Evolutionary conservation across 352 stramenopile genomes (phyloP), one percentile per base, ranked within the genome.

Genomic region (Pythium sukuiense): DNA sequence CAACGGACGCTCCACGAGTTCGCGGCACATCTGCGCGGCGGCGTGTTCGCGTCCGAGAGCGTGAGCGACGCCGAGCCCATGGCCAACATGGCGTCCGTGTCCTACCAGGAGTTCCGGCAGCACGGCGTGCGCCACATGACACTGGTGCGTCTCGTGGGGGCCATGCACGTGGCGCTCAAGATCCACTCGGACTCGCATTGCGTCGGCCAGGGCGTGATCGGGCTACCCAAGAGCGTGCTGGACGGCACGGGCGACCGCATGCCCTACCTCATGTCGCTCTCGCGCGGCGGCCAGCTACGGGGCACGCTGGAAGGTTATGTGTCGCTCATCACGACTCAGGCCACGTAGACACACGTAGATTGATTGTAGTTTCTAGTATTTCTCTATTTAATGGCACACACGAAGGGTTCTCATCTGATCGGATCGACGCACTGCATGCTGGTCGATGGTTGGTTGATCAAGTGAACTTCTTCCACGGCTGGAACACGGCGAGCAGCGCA

Each of bases 1-100:
- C 87, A 95, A 63, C 83, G 85, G n/a, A 87, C 85, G 48, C 73
- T 95, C 12, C 74, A 90, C n/a, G 80, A 92, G 61, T 79, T 94
- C 32, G 86, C 86, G 1, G 82, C 90, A 32, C 77, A 81, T 26
- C 77, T 92, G 27, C 84, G 76, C 35, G 80, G 81, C 12, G 84
- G 84, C 30, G 70, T 90, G 48, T 77, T 88, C 41, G 37, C 62
- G 16, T 61, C 57, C 18, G 53, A 59, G 7, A 65, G 35, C 29
- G 29, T 26, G 13, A 67, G 48, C 59, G 68, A 67, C 26, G 29
- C 59, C 43, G 62, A 68, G 30, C 45, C 62, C 16, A 74, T 67
- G 68, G 48, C 58, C 54, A 74, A 71, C 63, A 55, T 52, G 41
- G 59, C 32, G 16, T 65, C 41, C 6, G 55, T 74, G n/a, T 37